Percentiles rank a stretch among this genome's conserved stretches.
These are phyloP conservation scores for Diaporthe citrichinensis DNA, from an alignment of 2,329 filamentous ascomycete species.

Conservation along the genomic window DNA sequence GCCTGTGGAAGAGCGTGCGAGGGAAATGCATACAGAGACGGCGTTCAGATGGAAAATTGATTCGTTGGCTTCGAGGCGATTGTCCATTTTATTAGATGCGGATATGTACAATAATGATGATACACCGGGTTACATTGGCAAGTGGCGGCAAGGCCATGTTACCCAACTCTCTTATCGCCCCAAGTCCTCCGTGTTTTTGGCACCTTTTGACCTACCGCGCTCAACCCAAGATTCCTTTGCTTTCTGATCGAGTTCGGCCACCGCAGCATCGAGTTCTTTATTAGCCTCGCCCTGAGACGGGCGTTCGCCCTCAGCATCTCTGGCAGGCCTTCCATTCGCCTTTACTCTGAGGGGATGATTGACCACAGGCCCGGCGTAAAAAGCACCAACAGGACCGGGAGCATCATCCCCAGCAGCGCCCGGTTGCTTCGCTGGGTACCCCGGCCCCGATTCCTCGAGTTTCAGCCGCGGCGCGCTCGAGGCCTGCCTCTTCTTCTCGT, in stretches of 20 bases:
- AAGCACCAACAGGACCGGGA: background rate
- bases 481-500: background rate
- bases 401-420: background rate
- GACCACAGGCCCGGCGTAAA: background rate
- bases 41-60: slow-evolving; percentile 40
- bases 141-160: background rate
- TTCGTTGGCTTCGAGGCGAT: slow-evolving; percentile 33
- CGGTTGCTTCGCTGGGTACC: background rate
- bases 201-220: background rate
- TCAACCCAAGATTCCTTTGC: background rate
- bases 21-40: slow-evolving; percentile 33
- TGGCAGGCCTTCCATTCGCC: no score
- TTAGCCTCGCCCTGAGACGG: background rate
- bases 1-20: background rate
- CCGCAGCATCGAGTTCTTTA: background rate
- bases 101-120: slow-evolving; percentile 37
- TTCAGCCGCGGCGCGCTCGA: background rate
- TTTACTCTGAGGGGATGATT: background rate
- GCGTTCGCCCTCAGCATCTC: background rate
- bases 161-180: background rate
- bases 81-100: slow-evolving; percentile 26
- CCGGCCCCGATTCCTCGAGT: background rate
- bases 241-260: background rate
- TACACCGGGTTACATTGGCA: slow-evolving; percentile 1
- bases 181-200: background rate